phyloP scores from a whole-genome alignment of 2,329 filamentous ascomycete species.

The Blumeria graminis region DNA sequence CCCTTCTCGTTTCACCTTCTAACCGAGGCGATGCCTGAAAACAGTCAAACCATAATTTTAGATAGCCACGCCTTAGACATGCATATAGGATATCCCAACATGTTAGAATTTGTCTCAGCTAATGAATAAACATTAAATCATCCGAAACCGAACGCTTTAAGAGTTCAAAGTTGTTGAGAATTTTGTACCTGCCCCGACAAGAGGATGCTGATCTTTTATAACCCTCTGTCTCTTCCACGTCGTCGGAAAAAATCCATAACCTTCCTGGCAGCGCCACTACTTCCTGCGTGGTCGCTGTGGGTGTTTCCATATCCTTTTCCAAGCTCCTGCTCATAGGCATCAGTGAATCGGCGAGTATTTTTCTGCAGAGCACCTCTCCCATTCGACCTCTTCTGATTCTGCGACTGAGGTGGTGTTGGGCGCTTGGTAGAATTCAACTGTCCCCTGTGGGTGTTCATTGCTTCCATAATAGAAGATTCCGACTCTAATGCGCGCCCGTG shows the following conservation, averaged over 20 bases:
- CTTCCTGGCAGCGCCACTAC: constrained; percentile 64
- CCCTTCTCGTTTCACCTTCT: no score
- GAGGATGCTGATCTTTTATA: constrained; percentile 1
- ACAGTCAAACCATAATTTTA: no score
- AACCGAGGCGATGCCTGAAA: no score
- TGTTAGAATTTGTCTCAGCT: no score
- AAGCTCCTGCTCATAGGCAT: constrained; percentile 63
- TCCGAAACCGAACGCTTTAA: no score
- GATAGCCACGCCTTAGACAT: no score
- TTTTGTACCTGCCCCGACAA: no score
- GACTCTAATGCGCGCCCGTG: constrained; percentile 13
- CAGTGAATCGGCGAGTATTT: constrained; percentile 62
- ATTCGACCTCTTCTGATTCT: not conserved
- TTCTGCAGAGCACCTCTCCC: constrained; percentile 44
- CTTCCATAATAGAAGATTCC: constrained; percentile 12
- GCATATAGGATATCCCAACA: no score
- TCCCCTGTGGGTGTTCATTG: constrained; percentile 5
- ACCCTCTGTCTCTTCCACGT: constrained; percentile 40
- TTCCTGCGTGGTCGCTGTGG: constrained; percentile 44
- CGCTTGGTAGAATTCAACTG: not conserved
- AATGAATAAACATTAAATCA: no score
- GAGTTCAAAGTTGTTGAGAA: no score
- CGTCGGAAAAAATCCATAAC: constrained; percentile 98
- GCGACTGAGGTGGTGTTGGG: not conserved
- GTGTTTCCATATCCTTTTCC: constrained; percentile 30